These are phyloP conservation scores for Cichorium intybus DNA, from an alignment of 140 eudicot species.

Conservation along the genomic window DNA sequence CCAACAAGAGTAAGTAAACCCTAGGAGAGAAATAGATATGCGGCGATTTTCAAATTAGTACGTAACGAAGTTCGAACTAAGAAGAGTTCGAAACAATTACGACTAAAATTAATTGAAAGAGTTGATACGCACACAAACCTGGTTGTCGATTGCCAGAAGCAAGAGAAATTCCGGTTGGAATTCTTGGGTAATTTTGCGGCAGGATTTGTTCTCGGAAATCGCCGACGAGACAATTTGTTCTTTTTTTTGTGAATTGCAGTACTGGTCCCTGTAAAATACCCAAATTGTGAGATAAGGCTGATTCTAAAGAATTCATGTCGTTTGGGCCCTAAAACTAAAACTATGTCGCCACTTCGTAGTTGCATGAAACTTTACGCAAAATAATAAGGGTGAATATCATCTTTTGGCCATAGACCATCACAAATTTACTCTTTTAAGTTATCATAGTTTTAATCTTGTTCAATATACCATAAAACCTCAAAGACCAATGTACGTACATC, in stretches of 20 bases:
- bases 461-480: too few species aligned
- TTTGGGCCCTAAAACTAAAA: too few species aligned
- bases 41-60: background rate
- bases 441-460: too few species aligned
- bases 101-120: background rate
- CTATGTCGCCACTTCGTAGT: too few species aligned
- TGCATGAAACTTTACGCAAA: too few species aligned
- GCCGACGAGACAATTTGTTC: conserved; percentile 14
- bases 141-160: conserved; percentile 2
- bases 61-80: background rate
- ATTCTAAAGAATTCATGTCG: background rate
- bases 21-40: conserved; percentile 15
- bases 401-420: too few species aligned
- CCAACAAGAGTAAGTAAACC: conserved; percentile 21
- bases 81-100: background rate
- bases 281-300: background rate
- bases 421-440: too few species aligned
- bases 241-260: background rate
- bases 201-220: background rate
- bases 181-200: conserved; percentile 9
- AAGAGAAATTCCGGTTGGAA: background rate
- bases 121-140: conserved; percentile 20
- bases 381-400: too few species aligned
- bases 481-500: too few species aligned
- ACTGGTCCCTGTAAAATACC: conserved; percentile 18